Evolutionary conservation across 148 eudicot genomes (phyloP).

Genomic region (Limonium bicolor): DNA sequence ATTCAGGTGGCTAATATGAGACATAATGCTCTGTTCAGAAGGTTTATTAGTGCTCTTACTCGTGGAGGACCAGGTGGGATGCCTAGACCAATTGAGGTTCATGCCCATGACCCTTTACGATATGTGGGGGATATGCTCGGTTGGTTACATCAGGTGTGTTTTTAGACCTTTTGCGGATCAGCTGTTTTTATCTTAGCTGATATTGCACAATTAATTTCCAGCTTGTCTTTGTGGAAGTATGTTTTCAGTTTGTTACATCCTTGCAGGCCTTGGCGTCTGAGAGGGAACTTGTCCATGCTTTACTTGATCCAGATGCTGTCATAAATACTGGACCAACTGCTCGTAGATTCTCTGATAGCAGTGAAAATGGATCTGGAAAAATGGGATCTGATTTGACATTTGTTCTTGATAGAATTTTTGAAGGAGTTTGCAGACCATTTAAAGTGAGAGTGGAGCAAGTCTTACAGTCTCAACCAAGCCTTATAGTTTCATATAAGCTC

Average conservation of each 20-base stretch:
- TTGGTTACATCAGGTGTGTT: constrained; percentile 88
- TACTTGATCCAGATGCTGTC: constrained; percentile 81
- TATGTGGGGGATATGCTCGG: constrained; percentile 98
- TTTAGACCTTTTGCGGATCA: neutral
- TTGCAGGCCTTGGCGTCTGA: constrained; percentile 94
- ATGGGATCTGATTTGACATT: constrained; percentile 76
- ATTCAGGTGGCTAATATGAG: constrained; percentile 93
- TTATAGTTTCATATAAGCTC: constrained; percentile 82
- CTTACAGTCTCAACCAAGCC: constrained; percentile 91
- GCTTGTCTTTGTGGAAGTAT: neutral
- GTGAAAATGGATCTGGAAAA: constrained; percentile 44
- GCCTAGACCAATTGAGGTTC: constrained; percentile 98
- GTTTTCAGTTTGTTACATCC: neutral
- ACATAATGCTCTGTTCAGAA: constrained; percentile 86
- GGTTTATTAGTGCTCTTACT: constrained; percentile 95
- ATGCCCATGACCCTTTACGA: constrained; percentile 97
- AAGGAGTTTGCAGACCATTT: constrained; percentile 97
- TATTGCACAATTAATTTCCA: neutral
- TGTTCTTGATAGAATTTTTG: constrained; percentile 96
- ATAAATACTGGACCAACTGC: constrained; percentile 74
- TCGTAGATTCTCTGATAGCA: constrained; percentile 39
- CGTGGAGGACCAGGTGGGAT: constrained; percentile 99
- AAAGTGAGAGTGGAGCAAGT: constrained; percentile 99
- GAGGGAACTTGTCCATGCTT: constrained; percentile 91
- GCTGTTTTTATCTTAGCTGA: neutral